Base-by-base conservation (phyloP, 192 early-diverging fungal genomes). In the Coemansia sp. region DNA sequence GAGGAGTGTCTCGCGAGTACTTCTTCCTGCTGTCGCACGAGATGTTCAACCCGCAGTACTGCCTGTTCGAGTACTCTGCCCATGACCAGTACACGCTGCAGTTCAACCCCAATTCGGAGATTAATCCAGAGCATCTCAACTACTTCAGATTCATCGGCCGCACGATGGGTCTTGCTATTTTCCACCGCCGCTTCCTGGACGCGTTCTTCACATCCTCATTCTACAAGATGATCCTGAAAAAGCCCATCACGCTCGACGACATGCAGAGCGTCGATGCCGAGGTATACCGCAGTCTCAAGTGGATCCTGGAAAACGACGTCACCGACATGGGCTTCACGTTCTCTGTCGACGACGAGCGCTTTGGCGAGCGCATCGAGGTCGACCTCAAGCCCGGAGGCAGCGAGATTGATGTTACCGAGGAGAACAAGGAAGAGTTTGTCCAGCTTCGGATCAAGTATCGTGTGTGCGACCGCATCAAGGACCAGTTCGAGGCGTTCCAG, bases 111-210 rank as follows among this genome's bases (percentile, higher is more conserved):
- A 88, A 97, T 78, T 95, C 93, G 10, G 89, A 84, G 51, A 88
- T 99, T 64, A 96, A 99, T 72, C 93, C 96, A 32, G 95, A 99
- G 68, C 96, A 99, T 86, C 84, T 99, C 56, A 95, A 95, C 77
- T 96, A 97, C 85, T 99, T 97, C 84, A 91, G 91, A 77, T 99
- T 99, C 68, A 99, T 99, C 74, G 96, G 96, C 5, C 94, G 96
- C 56, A 90, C 95, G 25, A 91, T 97, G 69, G 96, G 96, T 7
- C 80, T 99, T 69, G 91, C 95, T 7, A 94, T 99, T 42, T 97
- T 97, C 89, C 96, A 99, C 81, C 93, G 95, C 59, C 89, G 95
- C 18, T 96, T 95, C 83, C 84, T 99, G 57, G 96, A 97, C 62
- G 92, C 95, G 1, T 99, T 96, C 84, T 99, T 97, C 63, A 91